Conservation (phyloP, 2,329 filamentous ascomycete species). For the Neonectria coccinea region DNA sequence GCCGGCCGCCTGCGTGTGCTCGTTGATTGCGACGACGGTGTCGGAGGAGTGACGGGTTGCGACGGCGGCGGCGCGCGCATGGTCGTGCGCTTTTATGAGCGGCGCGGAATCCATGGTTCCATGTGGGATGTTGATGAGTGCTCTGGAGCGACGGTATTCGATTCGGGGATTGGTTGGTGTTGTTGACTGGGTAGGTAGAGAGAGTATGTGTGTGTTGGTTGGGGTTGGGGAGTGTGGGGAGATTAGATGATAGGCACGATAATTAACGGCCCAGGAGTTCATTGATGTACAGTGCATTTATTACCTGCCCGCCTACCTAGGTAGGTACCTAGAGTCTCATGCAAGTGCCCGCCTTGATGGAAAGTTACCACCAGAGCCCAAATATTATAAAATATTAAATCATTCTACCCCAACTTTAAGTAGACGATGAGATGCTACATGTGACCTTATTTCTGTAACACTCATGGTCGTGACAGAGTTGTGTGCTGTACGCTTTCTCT, state of each 20-base stretch:
- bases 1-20: conserved; percentile 88
- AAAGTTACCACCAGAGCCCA: too few relatives aligned
- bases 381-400: neutral
- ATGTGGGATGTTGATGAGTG: conserved; percentile 20
- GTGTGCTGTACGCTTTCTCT: neutral
- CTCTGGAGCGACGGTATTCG: conserved; percentile 1
- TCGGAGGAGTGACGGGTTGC: conserved; percentile 79
- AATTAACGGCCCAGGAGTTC: conserved; percentile 1
- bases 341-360: too few relatives aligned
- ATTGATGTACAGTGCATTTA: neutral
- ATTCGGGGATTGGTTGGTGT: conserved; percentile 2
- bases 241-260: conserved; percentile 8
- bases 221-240: conserved; percentile 20
- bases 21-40: conserved; percentile 84
- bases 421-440: too few relatives aligned
- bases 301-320: neutral
- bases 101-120: conserved; percentile 54
- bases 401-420: too few relatives aligned
- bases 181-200: neutral
- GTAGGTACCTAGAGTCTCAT: neutral
- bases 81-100: conserved; percentile 79
- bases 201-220: conserved; percentile 1
- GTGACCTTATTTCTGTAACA: neutral
- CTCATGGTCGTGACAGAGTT: neutral
- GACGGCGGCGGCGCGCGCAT: conserved; percentile 87